Percentiles rank a stretch among this genome's conserved stretches.
These are phyloP conservation scores for Myriosclerotinia duriaeana DNA, from an alignment of 2,329 filamentous ascomycete species.

Conservation along the genomic window DNA sequence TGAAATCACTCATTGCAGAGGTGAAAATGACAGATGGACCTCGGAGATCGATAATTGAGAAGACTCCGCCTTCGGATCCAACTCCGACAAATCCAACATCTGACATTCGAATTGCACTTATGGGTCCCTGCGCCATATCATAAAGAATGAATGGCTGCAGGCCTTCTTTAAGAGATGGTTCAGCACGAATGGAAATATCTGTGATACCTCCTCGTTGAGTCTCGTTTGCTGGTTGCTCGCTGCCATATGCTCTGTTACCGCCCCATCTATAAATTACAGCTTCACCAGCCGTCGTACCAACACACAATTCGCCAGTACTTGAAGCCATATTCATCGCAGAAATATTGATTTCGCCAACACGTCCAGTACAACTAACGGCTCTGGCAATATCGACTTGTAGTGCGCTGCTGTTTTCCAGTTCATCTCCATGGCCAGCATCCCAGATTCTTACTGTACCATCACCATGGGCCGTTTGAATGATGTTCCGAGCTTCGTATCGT, in stretches of 20 bases:
- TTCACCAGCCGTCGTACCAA: constrained; percentile 80
- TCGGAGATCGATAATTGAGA: constrained; percentile 83
- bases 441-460: constrained; percentile 90
- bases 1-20: constrained; percentile 68
- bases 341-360: constrained; percentile 75
- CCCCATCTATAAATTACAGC: constrained; percentile 85
- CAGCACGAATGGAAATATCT: constrained; percentile 70
- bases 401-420: constrained; percentile 81
- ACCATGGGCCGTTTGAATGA: constrained; percentile 83
- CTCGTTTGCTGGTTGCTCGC: constrained; percentile 54
- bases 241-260: constrained; percentile 70
- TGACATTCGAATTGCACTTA: constrained; percentile 79
- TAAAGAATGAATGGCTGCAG: constrained; percentile 78
- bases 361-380: constrained; percentile 59
- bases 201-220: constrained; percentile 69
- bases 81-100: constrained; percentile 89
- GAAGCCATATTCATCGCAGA: constrained; percentile 77
- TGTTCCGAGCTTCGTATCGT: constrained; percentile 77
- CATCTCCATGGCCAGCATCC: constrained; percentile 89
- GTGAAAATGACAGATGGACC: constrained; percentile 83
- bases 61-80: constrained; percentile 77
- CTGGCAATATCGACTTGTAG: constrained; percentile 85
- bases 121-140: constrained; percentile 77
- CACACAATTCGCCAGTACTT: constrained; percentile 80
- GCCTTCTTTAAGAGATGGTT: constrained; percentile 73